Conservation (phyloP, 257 asterid genomes). For the Scutellaria barbata region DNA sequence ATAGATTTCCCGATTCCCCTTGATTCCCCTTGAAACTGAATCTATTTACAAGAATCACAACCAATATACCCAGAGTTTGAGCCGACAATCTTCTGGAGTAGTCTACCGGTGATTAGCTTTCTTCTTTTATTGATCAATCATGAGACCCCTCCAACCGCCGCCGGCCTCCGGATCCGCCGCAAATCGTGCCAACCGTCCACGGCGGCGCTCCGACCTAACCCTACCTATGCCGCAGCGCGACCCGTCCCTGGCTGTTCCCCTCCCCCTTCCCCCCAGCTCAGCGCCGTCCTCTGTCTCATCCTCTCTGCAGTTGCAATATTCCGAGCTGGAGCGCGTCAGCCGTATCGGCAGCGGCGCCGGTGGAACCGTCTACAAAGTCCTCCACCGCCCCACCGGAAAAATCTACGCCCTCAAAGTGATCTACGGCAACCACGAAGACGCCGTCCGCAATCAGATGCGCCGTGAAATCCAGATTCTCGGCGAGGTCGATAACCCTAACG, state of each 20-base stretch:
- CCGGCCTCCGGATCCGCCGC: conserved; percentile 42
- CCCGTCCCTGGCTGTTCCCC: conserved; percentile 48
- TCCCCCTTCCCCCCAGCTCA: conserved; percentile 49
- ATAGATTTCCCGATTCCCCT: conserved; percentile 18
- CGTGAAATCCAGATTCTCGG: conserved; percentile 96
- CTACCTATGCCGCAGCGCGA: conserved; percentile 50
- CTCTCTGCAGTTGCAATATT: conserved; percentile 41
- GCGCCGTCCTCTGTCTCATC: conserved; percentile 41
- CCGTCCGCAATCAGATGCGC: conserved; percentile 76
- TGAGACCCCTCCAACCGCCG: conserved; percentile 40
- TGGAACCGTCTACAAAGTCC: conserved; percentile 89
- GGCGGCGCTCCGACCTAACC: conserved; percentile 47
- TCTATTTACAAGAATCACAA: neutral
- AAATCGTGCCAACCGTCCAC: conserved; percentile 34
- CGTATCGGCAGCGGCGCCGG: conserved; percentile 94
- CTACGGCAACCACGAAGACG: conserved; percentile 83
- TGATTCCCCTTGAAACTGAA: neutral
- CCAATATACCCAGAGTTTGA: too few relatives aligned
- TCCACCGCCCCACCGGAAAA: conserved; percentile 77
- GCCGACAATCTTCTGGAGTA: neutral
- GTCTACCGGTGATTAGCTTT: neutral
- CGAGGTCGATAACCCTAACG: conserved; percentile 78
- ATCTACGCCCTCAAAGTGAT: conserved; percentile 81
- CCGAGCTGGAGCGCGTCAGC: conserved; percentile 73
- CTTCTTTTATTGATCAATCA: conserved; percentile 17